Conservation (phyloP, 2,329 filamentous ascomycete genomes). For the Stemphylium beticola region DNA sequence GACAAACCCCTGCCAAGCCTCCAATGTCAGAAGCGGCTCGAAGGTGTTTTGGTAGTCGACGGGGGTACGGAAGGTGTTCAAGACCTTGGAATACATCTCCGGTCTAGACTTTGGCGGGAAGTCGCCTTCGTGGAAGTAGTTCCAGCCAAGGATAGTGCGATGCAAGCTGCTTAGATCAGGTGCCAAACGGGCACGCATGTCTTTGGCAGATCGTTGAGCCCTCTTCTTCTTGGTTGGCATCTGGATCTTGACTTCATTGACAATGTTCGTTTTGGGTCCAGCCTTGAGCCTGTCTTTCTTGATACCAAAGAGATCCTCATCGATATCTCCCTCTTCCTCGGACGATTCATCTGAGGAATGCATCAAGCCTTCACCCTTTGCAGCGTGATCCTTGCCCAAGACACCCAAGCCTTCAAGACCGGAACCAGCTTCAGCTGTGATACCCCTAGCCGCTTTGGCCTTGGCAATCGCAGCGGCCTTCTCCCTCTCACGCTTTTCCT, state of each 20-base stretch:
- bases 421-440: constrained; percentile 76
- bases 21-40: constrained; percentile 84
- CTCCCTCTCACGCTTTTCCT: constrained; percentile 74
- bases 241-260: constrained; percentile 50
- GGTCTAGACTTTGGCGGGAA: constrained; percentile 77
- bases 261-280: constrained; percentile 45
- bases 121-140: constrained; percentile 89
- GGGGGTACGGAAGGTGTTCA: constrained; percentile 77
- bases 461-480: constrained; percentile 75
- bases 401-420: constrained; percentile 75
- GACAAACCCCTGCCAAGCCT: constrained; percentile 95
- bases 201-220: constrained; percentile 81
- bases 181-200: constrained; percentile 90
- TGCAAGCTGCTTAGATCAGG: constrained; percentile 88
- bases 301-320: constrained; percentile 72
- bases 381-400: constrained; percentile 77
- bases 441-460: constrained; percentile 64
- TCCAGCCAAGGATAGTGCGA: constrained; percentile 86
- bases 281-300: constrained; percentile 54
- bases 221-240: constrained; percentile 85
- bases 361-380: constrained; percentile 85
- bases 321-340: constrained; percentile 62
- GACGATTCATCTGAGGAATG: constrained; percentile 75
- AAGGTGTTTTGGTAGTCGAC: constrained; percentile 86
- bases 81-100: constrained; percentile 75